Base-by-base conservation (phyloP, 495 filamentous ascomycete genomes). In the Xylaria grammica region DNA sequence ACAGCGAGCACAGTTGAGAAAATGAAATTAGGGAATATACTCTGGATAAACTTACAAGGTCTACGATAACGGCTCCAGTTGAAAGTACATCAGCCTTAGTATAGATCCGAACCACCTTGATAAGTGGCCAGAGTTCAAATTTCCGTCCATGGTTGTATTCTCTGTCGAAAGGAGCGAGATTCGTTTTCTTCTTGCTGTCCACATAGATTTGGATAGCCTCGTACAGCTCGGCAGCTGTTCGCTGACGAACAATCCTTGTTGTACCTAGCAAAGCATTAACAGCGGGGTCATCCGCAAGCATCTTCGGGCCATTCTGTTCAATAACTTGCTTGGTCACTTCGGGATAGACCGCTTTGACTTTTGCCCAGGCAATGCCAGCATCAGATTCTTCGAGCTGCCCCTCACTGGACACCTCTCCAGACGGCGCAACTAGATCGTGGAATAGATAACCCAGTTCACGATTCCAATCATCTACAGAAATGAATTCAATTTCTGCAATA, bases 261-360 rank as follows among this genome's bases (percentile, higher is more conserved):
- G 64, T 81, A 17, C 83, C 84, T 26, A 87, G 75, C 10, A 86
- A 54, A 22, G 64, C 52, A 15, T 62, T 49, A 7, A 84, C 78
- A 44, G 72, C 67, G 26, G 72, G n/a, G 8, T 66, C 40, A 17
- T 34, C 32, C n/a, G 84, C 59, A 22, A 86, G 73, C 0, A 58
- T 55, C 20, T 76, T 67, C 3, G 78, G 65, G 24, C 64, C 72
- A n/a, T 67, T 68, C 0, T 79, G 65, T 3, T 63, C 56, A 9
- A 87, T 66, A 27, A 76, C 70, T 34, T 85, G 75, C 56, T 78
- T 82, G 3, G 75, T 82, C 27, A 81, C 76, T 36, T 73, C 69
- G 4, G 86, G 85, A 69, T 88, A 89, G 0, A 88, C 84, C 17
- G 85, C 84, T 63, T 79, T 84, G 49, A 88, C 84, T 65, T 87